Evolutionary conservation across 306 rosid genomes (phyloP).

Genomic region (Cicer cuneatum): DNA sequence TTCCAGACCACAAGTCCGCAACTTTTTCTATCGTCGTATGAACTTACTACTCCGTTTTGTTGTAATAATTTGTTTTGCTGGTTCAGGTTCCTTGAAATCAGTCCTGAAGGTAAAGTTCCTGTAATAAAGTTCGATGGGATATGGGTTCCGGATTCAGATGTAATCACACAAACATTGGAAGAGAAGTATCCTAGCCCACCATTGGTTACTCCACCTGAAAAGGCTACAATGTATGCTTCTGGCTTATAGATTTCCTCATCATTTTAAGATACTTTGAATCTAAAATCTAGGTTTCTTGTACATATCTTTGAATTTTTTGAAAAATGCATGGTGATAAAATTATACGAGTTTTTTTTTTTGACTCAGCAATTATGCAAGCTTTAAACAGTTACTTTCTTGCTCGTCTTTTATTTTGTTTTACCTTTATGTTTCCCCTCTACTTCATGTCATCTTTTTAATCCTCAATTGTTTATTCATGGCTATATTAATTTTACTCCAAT

Average conservation of each 20-base stretch:
- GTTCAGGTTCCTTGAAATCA: conserved; percentile 78
- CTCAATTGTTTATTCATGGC: not conserved
- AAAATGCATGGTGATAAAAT: not conserved
- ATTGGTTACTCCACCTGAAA: conserved; percentile 75
- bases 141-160: conserved; percentile 94
- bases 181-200: conserved; percentile 93
- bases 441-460: not conserved
- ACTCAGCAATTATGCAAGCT: not conserved
- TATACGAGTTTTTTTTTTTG: not conserved
- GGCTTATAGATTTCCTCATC: conserved; percentile 32
- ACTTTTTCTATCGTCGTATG: not conserved
- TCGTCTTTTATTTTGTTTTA: conserved; percentile 5
- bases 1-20: not conserved
- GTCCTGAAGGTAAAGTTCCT: conserved; percentile 85
- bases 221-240: conserved; percentile 72
- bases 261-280: conserved; percentile 7
- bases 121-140: conserved; percentile 75
- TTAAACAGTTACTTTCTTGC: not conserved
- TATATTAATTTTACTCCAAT: conserved; percentile 17
- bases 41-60: conserved; percentile 22
- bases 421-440: not conserved
- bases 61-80: conserved; percentile 29
- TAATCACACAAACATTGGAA: conserved; percentile 76
- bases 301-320: conserved; percentile 16
- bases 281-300: not conserved